Base-by-base conservation (phyloP, 2,329 filamentous ascomycete species). In the Fusarium beomiforme region DNA sequence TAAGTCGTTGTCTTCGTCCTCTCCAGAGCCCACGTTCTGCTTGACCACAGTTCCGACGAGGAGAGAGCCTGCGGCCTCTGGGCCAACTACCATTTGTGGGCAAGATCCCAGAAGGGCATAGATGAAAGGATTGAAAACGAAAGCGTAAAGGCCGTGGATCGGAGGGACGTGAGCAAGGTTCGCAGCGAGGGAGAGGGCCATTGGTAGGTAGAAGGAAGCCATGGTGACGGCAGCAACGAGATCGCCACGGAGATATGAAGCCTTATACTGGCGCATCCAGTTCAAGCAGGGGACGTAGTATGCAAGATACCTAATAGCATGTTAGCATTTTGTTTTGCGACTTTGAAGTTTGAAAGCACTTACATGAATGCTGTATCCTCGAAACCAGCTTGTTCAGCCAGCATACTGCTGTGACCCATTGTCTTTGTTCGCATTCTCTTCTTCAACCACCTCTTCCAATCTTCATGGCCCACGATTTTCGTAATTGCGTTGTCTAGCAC, bases 161-260 rank as follows among this genome's bases (percentile, higher is more conserved):
- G 96, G 92, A 12, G 95, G 94, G 3, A 98, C 90, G 79, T 98
- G 96, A 9, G 92, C 94, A 43, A 99, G 90, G 78, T 98, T 98
- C 42, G 93, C 90, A 59, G 96, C 94, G 71, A 97, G 92, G 1
- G 96, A 98, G 17, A 99, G 88, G 0, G 94, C 92, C 95, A 99
- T 98, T 55, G 96, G 96, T 39, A 99, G 92, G 80, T 99, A 99
- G 83, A 99, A 96, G 29, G 95, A 97, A n/a, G 95, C 93, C 84
- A 99, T 92, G n/a, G 96, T 98, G 69, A 98, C 80, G 51, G 95
- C 95, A 12, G 95, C 92, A 17, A 97, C 85, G 21, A 98, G 83
- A 80, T 99, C 96, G 50, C 96, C 96, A 74, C 91, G 89, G 50
- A 98, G 81, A 81, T 93, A 97, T 6, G 89, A 88, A 87, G 90